Evolutionary conservation across 352 stramenopile species (phyloP).

Genomic region (Plasmopara muralis): DNA sequence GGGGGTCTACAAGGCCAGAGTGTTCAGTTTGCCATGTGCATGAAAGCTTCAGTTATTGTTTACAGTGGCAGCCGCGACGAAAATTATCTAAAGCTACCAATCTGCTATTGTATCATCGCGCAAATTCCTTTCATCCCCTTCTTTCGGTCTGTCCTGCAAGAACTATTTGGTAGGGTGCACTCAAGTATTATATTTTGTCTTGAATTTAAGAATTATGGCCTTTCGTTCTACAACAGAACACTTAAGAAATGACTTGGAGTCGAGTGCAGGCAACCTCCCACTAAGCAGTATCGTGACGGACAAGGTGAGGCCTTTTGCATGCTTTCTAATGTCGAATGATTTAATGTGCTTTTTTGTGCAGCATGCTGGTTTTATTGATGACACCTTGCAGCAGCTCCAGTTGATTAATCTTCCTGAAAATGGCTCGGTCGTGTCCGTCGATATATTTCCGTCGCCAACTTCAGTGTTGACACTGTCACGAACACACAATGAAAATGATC

Average conservation of each 20-base stretch:
- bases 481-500: constrained; percentile 25
- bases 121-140: constrained; percentile 40
- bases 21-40: constrained; percentile 50
- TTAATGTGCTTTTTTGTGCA: constrained; percentile 5
- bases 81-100: constrained; percentile 16
- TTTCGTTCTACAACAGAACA: constrained; percentile 11
- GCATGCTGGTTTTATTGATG: constrained; percentile 36
- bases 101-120: constrained; percentile 50
- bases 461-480: constrained; percentile 22
- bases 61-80: constrained; percentile 6
- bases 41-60: constrained; percentile 34
- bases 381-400: constrained; percentile 24
- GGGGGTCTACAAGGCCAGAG: constrained; percentile 40
- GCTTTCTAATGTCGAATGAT: neutral
- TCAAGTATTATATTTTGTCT: neutral
- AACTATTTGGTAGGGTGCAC: constrained; percentile 25
- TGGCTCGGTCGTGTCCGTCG: constrained; percentile 9
- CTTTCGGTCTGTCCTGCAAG: constrained; percentile 28
- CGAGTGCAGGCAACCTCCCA: constrained; percentile 3
- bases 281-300: constrained; percentile 37
- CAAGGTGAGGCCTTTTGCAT: constrained; percentile 19
- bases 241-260: constrained; percentile 12
- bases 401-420: constrained; percentile 14
- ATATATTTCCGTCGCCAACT: constrained; percentile 18
- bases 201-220: neutral